Percentiles rank a stretch among this genome's conserved stretches.
phyloP scores from a whole-genome alignment of 805 yeast genomes.

The Schwanniomyces vanrijiae region DNA sequence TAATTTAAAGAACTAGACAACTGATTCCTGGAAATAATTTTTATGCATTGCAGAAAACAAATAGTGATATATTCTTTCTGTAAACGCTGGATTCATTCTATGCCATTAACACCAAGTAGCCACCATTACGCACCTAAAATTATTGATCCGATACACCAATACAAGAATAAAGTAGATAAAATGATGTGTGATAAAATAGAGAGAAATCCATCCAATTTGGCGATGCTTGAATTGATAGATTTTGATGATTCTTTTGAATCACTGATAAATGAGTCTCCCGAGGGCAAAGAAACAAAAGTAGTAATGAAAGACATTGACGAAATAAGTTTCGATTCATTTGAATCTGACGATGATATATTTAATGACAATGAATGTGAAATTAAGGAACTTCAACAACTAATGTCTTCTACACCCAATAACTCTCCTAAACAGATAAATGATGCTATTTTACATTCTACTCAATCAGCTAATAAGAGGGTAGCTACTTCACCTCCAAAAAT shows the following conservation, averaged over 20 bases:
- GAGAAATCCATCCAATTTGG: constrained; percentile 1
- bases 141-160: background rate
- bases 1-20: background rate
- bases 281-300: background rate
- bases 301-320: constrained; percentile 1
- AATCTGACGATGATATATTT: constrained; percentile 3
- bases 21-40: background rate
- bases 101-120: background rate
- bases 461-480: background rate
- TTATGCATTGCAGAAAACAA: background rate
- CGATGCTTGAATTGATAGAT: constrained; percentile 3
- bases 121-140: background rate
- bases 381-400: background rate
- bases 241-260: constrained; percentile 6
- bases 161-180: background rate
- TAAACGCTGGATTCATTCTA: constrained; percentile 1
- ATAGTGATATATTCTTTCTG: background rate
- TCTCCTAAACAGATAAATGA: background rate
- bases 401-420: background rate
- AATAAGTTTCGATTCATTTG: constrained; percentile 6
- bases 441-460: background rate
- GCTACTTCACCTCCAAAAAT: constrained; percentile 1
- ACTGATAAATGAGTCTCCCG: constrained; percentile 1
- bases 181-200: background rate
- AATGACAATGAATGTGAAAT: background rate